phyloP scores from a whole-genome alignment of 2,329 filamentous ascomycete genomes.

The Corinectria fuckeliana region DNA sequence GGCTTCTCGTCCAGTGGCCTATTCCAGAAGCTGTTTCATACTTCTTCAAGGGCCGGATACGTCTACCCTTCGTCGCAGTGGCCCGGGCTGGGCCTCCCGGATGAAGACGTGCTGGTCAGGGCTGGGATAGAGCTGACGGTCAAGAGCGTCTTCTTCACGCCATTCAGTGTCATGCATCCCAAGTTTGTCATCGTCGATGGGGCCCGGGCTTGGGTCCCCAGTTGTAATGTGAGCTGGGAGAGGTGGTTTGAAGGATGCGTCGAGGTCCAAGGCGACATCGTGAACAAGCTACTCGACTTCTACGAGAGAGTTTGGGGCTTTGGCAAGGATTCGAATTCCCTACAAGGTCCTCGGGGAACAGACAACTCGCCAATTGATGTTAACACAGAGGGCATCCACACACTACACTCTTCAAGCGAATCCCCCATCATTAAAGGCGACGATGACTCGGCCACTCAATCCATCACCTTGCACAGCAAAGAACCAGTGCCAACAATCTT shows the following conservation, averaged over 20 bases:
- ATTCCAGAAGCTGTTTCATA: slow-evolving; percentile 77
- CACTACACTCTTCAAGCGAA: slow-evolving; percentile 4
- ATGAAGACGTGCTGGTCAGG: slow-evolving; percentile 55
- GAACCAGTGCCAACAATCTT: slow-evolving; percentile 62
- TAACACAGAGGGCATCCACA: neutral
- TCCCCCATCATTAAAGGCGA: slow-evolving; percentile 16
- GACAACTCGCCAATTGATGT: neutral
- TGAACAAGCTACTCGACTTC: slow-evolving; percentile 68
- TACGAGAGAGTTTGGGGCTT: slow-evolving; percentile 71
- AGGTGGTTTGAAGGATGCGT: slow-evolving; percentile 84
- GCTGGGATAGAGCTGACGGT: slow-evolving; percentile 71
- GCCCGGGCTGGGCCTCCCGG: slow-evolving; percentile 70
- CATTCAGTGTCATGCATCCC: slow-evolving; percentile 86
- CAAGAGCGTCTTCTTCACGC: slow-evolving; percentile 80
- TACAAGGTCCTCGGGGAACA: neutral
- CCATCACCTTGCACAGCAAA: slow-evolving; percentile 32
- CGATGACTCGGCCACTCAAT: slow-evolving; percentile 40
- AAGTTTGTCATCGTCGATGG: slow-evolving; percentile 82
- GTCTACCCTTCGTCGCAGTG: slow-evolving; percentile 66
- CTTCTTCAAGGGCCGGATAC: slow-evolving; percentile 66
- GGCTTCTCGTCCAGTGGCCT: slow-evolving; percentile 78
- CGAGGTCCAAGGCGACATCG: slow-evolving; percentile 67
- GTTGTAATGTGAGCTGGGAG: slow-evolving; percentile 88
- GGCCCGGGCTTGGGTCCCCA: slow-evolving; percentile 70
- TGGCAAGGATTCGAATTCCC: slow-evolving; percentile 24